phyloP scores from a whole-genome alignment of 208 protist species.

The Phytomonas sp. region DNA sequence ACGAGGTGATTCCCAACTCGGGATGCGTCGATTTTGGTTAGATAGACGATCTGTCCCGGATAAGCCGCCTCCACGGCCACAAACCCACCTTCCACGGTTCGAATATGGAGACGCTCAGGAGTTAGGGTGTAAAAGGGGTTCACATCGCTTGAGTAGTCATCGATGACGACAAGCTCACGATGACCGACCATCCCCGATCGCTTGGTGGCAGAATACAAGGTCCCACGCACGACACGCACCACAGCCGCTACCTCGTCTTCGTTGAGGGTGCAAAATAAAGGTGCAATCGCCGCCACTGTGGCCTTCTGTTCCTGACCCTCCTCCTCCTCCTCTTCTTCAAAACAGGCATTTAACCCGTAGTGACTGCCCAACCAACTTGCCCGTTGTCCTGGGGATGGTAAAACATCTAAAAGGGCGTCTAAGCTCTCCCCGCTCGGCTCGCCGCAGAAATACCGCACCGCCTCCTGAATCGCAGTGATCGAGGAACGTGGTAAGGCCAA shows the following conservation, averaged over 20 bases:
- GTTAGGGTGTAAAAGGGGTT: slow-evolving; percentile 48
- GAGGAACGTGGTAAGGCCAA: slow-evolving; percentile 50
- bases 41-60: slow-evolving; percentile 63
- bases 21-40: slow-evolving; percentile 31
- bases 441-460: slow-evolving; percentile 62
- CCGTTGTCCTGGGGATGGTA: slow-evolving; percentile 29
- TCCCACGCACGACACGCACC: slow-evolving; percentile 50
- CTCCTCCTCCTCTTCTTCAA: neutral
- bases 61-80: slow-evolving; percentile 35
- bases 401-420: slow-evolving; percentile 55
- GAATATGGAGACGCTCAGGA: slow-evolving; percentile 33
- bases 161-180: slow-evolving; percentile 29
- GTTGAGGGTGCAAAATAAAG: slow-evolving; percentile 41
- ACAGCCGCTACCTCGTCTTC: slow-evolving; percentile 38
- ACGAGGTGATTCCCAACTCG: slow-evolving; percentile 49
- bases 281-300: slow-evolving; percentile 40
- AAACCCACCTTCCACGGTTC: slow-evolving; percentile 39
- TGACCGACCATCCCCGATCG: neutral
- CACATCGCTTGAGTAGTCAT: slow-evolving; percentile 60
- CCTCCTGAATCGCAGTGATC: slow-evolving; percentile 49
- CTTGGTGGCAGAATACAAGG: slow-evolving; percentile 19
- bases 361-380: slow-evolving; percentile 28
- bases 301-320: neutral
- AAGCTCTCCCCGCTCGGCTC: slow-evolving; percentile 34
- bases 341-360: slow-evolving; percentile 27